Base-by-base conservation (phyloP, 768 basidiomycete genomes). In the Hirschioporus abietinus region DNA sequence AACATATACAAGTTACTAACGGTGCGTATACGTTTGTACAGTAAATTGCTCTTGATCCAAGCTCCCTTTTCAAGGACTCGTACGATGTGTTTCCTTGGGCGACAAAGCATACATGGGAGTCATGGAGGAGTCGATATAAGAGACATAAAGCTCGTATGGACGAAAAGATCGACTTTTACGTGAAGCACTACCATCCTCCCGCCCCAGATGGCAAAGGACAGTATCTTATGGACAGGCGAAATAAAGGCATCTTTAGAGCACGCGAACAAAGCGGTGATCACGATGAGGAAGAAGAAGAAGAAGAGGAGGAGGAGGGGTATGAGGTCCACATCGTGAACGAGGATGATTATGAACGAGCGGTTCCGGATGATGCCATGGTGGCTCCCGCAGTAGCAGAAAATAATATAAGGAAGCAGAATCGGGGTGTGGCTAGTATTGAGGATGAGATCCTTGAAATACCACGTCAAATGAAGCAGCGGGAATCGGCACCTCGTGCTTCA, bases 111-210 rank as follows among this genome's bases (percentile, higher is more conserved):
- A 71, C 82, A 6, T 75, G 76, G 69, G 72, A 80, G 65, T 82
- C 84, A 25, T 85, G 84, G 83, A 76, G 79, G 27, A 76, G 82
- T 60, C 77, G 79, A 17, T 84, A 84, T 68, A 83, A 80, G 65
- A 83, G 78, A 66, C 75, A 79, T 25, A 64, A 64, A 35, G 65
- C 59, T 0, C 59, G 66, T 18, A 77, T 84, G 42, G 76, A 85
- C 63, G 27, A 7, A 12, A 65, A 67, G n/a, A 84, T 86, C 63
- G 68, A 69, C 0, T 35, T 68, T 23, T 69, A 75, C 17, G 78
- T 75, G 12, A 64, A 66, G 25, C 20, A 42, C 30, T 3, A 3
- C 34, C 61, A 74, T 60, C 72, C 74, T 27, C 74, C 78, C 23
- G 74, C 66, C 60, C 60, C 60, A 3, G 30, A 61, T 23, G 60